Percentiles rank a stretch among this genome's conserved stretches.
Conservation (phyloP, 768 basidiomycete genomes). For the Coprinellus micaceus region DNA sequence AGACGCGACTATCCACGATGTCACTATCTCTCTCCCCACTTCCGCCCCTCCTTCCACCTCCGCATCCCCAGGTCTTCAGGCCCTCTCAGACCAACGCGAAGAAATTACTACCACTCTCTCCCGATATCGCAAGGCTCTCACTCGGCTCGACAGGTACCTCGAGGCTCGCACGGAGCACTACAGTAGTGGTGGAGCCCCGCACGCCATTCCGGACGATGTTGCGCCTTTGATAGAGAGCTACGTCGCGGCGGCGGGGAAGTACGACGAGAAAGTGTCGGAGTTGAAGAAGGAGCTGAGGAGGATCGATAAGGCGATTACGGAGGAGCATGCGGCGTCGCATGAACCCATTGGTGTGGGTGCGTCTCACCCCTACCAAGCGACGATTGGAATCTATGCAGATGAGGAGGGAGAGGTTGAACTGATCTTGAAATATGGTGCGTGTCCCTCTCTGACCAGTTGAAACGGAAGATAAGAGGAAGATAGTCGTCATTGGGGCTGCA, state of each 20-base stretch:
- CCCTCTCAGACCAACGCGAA: constrained; percentile 23
- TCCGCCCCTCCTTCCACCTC: constrained; percentile 11
- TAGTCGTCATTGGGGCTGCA: constrained; percentile 34
- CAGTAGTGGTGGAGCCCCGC: constrained; percentile 24
- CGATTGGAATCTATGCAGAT: constrained; percentile 35
- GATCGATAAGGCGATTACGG: constrained; percentile 19
- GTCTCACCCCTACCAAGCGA: constrained; percentile 17
- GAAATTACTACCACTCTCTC: constrained; percentile 24
- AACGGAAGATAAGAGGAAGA: background rate
- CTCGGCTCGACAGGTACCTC: constrained; percentile 32
- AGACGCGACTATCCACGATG: constrained; percentile 43
- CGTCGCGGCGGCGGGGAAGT: constrained; percentile 25
- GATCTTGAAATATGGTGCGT: constrained; percentile 36
- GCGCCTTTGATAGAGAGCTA: constrained; percentile 22
- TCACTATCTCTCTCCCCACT: constrained; percentile 27
- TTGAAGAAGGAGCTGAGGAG: constrained; percentile 25
- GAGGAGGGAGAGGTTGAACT: constrained; percentile 34
- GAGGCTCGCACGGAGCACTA: constrained; percentile 29
- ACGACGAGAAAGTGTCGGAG: constrained; percentile 28
- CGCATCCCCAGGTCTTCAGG: constrained; percentile 25
- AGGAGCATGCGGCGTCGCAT: constrained; percentile 15
- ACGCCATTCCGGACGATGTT: constrained; percentile 12
- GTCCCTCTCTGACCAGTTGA: background rate
- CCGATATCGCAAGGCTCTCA: constrained; percentile 24
- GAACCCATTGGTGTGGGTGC: constrained; percentile 10